Evolutionary conservation across 2,329 filamentous ascomycete species (phyloP).

Genomic region (Sclerotinia spermophila): DNA sequence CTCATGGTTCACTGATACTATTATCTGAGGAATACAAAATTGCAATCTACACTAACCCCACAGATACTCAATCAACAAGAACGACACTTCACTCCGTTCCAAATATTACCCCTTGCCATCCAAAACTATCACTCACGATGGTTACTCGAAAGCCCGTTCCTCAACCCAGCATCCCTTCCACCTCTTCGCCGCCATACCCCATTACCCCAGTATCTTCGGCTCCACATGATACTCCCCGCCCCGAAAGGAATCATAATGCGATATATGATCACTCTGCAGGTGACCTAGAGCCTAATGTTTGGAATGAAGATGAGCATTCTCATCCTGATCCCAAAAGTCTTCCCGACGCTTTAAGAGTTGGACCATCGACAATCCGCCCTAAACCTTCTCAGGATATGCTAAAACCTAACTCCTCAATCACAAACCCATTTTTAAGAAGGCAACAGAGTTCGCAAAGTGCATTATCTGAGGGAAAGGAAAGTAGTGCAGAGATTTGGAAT

Average conservation of each 20-base stretch:
- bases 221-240: slow-evolving; percentile 19
- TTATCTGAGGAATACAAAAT: neutral
- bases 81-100: neutral
- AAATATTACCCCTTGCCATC: neutral
- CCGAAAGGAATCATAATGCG: slow-evolving; percentile 23
- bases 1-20: slow-evolving; percentile 4
- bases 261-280: slow-evolving; percentile 19
- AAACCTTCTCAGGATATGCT: slow-evolving; percentile 29
- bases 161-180: slow-evolving; percentile 18
- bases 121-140: slow-evolving; percentile 23
- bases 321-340: slow-evolving; percentile 19
- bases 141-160: slow-evolving; percentile 35
- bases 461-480: slow-evolving; percentile 26
- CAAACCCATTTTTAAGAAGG: slow-evolving; percentile 35
- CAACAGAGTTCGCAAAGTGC: slow-evolving; percentile 22
- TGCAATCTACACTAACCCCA: neutral
- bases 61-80: neutral
- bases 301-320: slow-evolving; percentile 24
- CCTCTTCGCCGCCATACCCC: slow-evolving; percentile 30
- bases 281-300: slow-evolving; percentile 27
- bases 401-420: slow-evolving; percentile 23
- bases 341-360: slow-evolving; percentile 33
- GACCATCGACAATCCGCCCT: slow-evolving; percentile 27
- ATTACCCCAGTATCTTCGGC: slow-evolving; percentile 25
- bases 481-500: slow-evolving; percentile 34